Percentiles rank a stretch among this genome's conserved stretches.
Evolutionary conservation across 1,284 basidiomycete species (phyloP).

Genomic region (Xerocomus minutiporus): DNA sequence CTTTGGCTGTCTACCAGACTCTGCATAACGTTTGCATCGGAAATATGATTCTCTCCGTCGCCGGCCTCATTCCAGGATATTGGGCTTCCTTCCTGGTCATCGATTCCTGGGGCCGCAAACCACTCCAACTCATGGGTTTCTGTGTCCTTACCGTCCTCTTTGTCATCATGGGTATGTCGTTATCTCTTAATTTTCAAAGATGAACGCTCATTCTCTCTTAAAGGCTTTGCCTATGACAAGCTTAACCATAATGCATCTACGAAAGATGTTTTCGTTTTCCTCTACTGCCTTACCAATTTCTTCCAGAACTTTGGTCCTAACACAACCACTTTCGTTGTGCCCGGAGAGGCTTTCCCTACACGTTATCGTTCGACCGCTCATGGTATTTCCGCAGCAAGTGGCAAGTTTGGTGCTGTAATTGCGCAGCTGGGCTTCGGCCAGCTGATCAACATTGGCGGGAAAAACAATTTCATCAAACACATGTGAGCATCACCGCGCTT

Average conservation of each 20-base stretch:
- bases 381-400: constrained; percentile 66
- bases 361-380: constrained; percentile 67
- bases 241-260: constrained; percentile 43
- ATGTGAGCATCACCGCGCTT: constrained; percentile 30
- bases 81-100: constrained; percentile 47
- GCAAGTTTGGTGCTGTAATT: constrained; percentile 66
- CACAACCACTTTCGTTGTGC: constrained; percentile 69
- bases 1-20: constrained; percentile 28
- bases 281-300: constrained; percentile 59
- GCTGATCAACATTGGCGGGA: constrained; percentile 48
- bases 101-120: constrained; percentile 48
- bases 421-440: constrained; percentile 58
- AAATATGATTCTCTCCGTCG: constrained; percentile 47
- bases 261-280: constrained; percentile 51
- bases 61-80: constrained; percentile 52
- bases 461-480: constrained; percentile 35
- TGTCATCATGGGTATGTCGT: constrained; percentile 42
- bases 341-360: constrained; percentile 73
- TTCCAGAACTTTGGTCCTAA: constrained; percentile 66
- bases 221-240: constrained; percentile 55
- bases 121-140: constrained; percentile 61
- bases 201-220: constrained; percentile 3
- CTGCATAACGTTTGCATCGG: constrained; percentile 33
- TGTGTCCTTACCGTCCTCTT: constrained; percentile 49
- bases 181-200: not conserved